phyloP scores from a whole-genome alignment of 805 yeast species.

The Kodamaea jinghongensis region DNA sequence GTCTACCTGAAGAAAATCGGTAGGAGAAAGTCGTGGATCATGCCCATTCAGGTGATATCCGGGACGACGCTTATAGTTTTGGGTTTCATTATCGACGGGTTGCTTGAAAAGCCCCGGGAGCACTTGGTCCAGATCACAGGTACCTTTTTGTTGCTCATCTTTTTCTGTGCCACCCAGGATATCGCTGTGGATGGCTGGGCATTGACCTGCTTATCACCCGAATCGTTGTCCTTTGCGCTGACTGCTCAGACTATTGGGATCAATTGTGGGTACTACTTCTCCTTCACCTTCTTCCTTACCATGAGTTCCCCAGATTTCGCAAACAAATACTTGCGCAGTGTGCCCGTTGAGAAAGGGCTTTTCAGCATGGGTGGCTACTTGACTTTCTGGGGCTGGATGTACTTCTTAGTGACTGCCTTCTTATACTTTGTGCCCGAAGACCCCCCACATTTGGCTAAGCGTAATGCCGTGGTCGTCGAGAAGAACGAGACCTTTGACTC shows the following conservation, averaged over 20 bases:
- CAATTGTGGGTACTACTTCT: constrained; percentile 86
- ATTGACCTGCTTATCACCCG: constrained; percentile 73
- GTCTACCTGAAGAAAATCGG: constrained; percentile 67
- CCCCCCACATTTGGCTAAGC: constrained; percentile 47
- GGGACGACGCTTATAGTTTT: constrained; percentile 63
- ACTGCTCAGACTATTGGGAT: constrained; percentile 97
- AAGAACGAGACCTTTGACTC: constrained; percentile 10
- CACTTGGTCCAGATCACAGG: constrained; percentile 59
- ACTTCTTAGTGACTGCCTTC: constrained; percentile 64
- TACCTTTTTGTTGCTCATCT: constrained; percentile 72
- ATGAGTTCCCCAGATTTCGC: constrained; percentile 91
- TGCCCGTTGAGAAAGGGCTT: constrained; percentile 62
- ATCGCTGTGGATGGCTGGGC: constrained; percentile 99
- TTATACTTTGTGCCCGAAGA: constrained; percentile 67
- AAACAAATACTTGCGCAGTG: constrained; percentile 69
- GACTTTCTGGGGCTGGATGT: constrained; percentile 71
- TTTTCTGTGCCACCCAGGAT: constrained; percentile 95
- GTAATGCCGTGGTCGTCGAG: constrained; percentile 26
- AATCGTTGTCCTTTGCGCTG: constrained; percentile 84
- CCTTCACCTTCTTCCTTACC: constrained; percentile 89
- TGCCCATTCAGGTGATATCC: constrained; percentile 85
- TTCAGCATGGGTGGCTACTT: constrained; percentile 74
- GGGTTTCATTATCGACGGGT: constrained; percentile 55
- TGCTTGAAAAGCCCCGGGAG: constrained; percentile 48
- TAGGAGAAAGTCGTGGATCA: constrained; percentile 88